Percentiles rank a stretch among this genome's conserved stretches.
phyloP scores from a whole-genome alignment of 1,284 basidiomycete species.

The Puccinia brachypodii region DNA sequence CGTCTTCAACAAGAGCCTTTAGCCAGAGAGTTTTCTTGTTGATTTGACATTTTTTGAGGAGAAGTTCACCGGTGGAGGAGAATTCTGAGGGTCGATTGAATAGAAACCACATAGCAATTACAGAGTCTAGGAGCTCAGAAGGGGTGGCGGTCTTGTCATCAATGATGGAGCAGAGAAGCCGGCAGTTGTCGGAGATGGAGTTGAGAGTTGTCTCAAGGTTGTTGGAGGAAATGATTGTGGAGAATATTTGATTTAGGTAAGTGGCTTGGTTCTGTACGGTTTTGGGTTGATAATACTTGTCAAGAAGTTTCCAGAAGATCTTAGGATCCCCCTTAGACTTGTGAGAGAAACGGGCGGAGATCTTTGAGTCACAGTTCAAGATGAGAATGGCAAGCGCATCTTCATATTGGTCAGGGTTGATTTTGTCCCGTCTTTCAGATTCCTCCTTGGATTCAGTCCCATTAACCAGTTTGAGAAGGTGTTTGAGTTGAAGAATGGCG shows the following conservation, averaged over 20 bases:
- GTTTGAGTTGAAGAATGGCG: neutral
- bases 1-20: neutral
- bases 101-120: neutral
- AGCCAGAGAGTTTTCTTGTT: neutral
- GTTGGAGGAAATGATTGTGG: neutral
- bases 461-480: neutral
- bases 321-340: neutral
- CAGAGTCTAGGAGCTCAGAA: neutral
- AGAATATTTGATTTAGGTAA: neutral
- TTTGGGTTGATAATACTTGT: too few relatives aligned
- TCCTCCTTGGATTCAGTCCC: neutral
- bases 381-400: neutral
- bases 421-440: neutral
- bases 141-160: neutral
- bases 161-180: neutral
- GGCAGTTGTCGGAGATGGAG: neutral
- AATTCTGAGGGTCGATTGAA: neutral
- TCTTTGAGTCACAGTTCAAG: constrained; percentile 2
- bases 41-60: neutral
- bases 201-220: neutral
- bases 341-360: neutral
- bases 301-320: neutral
- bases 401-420: neutral
- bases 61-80: neutral
- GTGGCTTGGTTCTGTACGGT: neutral